Evolutionary conservation across 805 yeast species (phyloP).

Genomic region (Saccharomyces eubayanus): DNA sequence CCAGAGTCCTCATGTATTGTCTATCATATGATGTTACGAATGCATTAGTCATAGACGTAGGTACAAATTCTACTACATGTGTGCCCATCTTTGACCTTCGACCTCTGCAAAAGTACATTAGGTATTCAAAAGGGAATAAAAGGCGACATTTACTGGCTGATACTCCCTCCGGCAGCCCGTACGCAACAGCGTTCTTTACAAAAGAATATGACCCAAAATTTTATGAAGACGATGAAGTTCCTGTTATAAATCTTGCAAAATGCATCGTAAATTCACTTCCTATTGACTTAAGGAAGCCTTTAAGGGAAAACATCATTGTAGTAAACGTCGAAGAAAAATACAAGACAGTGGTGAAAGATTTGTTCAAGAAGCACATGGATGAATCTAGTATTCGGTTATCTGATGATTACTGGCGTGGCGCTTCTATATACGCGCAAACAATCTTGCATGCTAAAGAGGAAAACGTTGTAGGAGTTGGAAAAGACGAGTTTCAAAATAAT

Average conservation of each 20-base stretch:
- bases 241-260: neutral
- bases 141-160: neutral
- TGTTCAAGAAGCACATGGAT: neutral
- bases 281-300: neutral
- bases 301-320: slow-evolving; percentile 1
- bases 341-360: neutral
- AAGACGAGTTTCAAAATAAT: neutral
- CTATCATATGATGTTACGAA: slow-evolving; percentile 32
- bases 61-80: slow-evolving; percentile 30
- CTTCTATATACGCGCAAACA: neutral
- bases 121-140: slow-evolving; percentile 10
- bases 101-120: slow-evolving; percentile 20
- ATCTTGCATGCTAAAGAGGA: neutral
- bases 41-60: slow-evolving; percentile 35
- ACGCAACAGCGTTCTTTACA: neutral
- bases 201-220: neutral
- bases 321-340: neutral
- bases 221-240: neutral
- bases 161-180: neutral
- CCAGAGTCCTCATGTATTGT: slow-evolving; percentile 31
- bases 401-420: slow-evolving; percentile 1
- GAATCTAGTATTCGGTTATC: neutral
- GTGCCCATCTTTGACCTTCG: slow-evolving; percentile 33
- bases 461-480: neutral
- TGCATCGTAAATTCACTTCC: neutral